These are phyloP conservation scores for Lecanicillium sp. DNA, from an alignment of 2,329 filamentous ascomycete species.

Conservation along the genomic window DNA sequence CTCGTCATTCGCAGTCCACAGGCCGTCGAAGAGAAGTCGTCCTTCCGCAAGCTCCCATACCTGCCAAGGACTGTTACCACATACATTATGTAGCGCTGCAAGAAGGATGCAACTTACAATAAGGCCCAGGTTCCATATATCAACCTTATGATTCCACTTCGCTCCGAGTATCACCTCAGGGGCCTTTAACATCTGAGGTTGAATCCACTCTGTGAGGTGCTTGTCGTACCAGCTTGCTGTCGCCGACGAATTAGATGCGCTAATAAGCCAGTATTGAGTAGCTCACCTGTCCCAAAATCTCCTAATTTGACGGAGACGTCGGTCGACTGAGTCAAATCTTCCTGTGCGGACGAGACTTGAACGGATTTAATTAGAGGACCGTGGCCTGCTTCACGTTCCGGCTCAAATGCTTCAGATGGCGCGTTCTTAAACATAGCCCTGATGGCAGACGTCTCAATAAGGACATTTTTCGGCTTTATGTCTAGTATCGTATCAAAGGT, in stretches of 20 bases:
- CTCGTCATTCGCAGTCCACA: slow-evolving; percentile 10
- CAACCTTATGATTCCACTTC: slow-evolving; percentile 16
- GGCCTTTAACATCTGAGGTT: slow-evolving; percentile 16
- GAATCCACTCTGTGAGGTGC: slow-evolving; percentile 18
- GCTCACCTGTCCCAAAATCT: slow-evolving; percentile 15
- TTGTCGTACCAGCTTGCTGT: slow-evolving; percentile 16
- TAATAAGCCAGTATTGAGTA: background rate
- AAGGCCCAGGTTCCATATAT: slow-evolving; percentile 17
- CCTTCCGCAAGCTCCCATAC: slow-evolving; percentile 16
- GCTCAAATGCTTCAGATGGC: slow-evolving; percentile 11
- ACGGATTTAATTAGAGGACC: slow-evolving; percentile 8
- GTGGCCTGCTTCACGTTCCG: background rate
- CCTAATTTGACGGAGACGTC: slow-evolving; percentile 12
- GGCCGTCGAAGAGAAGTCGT: slow-evolving; percentile 16
- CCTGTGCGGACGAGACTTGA: slow-evolving; percentile 11
- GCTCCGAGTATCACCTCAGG: slow-evolving; percentile 19
- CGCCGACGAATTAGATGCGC: background rate
- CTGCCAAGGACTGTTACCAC: slow-evolving; percentile 6
- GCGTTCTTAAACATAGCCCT: slow-evolving; percentile 13
- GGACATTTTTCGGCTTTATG: slow-evolving; percentile 18
- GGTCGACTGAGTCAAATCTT: slow-evolving; percentile 6
- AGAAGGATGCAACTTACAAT: slow-evolving; percentile 6
- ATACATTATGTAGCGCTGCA: background rate
- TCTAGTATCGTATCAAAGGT: slow-evolving; percentile 8
- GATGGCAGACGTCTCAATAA: slow-evolving; percentile 14